Evolutionary conservation across 305 asterid genomes (phyloP).

Genomic region (Fraxinus xanthoxyloides): DNA sequence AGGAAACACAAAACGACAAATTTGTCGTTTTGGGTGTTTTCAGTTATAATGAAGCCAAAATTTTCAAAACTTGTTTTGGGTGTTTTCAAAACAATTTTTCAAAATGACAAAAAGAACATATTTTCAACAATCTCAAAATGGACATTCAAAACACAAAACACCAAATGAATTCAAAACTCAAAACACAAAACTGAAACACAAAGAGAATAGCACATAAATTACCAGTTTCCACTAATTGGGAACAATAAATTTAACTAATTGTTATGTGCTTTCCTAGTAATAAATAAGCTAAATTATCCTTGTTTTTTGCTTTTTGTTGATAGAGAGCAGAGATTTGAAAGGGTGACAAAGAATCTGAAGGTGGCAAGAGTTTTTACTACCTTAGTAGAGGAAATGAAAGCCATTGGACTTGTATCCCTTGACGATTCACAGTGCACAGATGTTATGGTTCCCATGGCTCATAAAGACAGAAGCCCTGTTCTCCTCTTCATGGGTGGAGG

Average conservation of each 20-base stretch:
- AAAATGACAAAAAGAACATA: too few relatives aligned
- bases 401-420: conserved; percentile 73
- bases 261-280: not conserved
- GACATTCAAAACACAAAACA: too few relatives aligned
- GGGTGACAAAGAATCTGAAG: conserved; percentile 92
- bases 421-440: conserved; percentile 93
- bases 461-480: conserved; percentile 85
- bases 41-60: too few relatives aligned
- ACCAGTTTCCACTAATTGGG: not conserved
- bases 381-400: conserved; percentile 97
- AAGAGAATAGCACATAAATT: too few relatives aligned
- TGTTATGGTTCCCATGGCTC: conserved; percentile 98
- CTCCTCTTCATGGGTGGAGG: conserved; percentile 99
- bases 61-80: too few relatives aligned
- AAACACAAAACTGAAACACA: too few relatives aligned
- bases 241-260: not conserved
- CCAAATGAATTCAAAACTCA: too few relatives aligned
- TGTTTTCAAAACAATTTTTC: too few relatives aligned
- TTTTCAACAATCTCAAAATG: too few relatives aligned
- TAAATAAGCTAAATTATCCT: not conserved
- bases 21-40: too few relatives aligned
- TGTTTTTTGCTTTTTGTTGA: not conserved
- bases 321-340: conserved; percentile 88
- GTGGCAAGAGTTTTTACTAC: conserved; percentile 92
- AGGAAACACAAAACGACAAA: too few relatives aligned